Conservation (phyloP, 2,329 filamentous ascomycete genomes). For the Alternaria sp. region DNA sequence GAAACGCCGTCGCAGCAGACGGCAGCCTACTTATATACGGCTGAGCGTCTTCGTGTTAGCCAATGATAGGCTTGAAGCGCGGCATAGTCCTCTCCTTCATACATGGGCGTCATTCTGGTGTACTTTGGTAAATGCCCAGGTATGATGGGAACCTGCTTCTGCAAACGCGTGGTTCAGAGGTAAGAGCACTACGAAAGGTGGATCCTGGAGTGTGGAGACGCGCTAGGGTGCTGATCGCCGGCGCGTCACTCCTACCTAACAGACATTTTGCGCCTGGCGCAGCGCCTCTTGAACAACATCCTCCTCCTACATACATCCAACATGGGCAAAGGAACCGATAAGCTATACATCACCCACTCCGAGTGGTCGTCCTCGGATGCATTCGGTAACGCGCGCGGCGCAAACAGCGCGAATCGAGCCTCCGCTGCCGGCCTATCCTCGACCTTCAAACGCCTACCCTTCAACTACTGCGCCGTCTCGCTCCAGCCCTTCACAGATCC, state of each 20-base stretch:
- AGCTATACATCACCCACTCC: slow-evolving; percentile 82
- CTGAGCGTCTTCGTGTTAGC: not conserved
- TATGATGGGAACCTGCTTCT: not conserved
- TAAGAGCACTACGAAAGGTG: not conserved
- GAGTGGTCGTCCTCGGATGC: slow-evolving; percentile 95
- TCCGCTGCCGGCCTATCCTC: slow-evolving; percentile 58
- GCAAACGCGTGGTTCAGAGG: not conserved
- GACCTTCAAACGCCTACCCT: slow-evolving; percentile 86
- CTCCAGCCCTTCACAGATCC: slow-evolving; percentile 95
- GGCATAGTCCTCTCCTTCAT: not conserved
- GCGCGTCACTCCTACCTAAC: slow-evolving; percentile 10
- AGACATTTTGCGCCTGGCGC: slow-evolving; percentile 7
- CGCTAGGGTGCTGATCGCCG: slow-evolving; percentile 5
- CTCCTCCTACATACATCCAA: not conserved
- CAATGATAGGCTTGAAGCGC: not conserved
- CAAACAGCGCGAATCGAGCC: slow-evolving; percentile 64
- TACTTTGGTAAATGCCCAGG: no score
- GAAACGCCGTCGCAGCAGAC: no score
- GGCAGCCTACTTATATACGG: not conserved
- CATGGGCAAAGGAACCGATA: slow-evolving; percentile 52
- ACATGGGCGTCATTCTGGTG: not conserved
- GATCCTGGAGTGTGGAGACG: not conserved
- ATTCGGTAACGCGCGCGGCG: slow-evolving; percentile 79
- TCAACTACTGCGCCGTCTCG: slow-evolving; percentile 96
- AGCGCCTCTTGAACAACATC: not conserved